Percentiles rank a stretch among this genome's conserved stretches.
phyloP scores from a whole-genome alignment of 1,139 yeast species.

The Lodderomyces jiufengensis region DNA sequence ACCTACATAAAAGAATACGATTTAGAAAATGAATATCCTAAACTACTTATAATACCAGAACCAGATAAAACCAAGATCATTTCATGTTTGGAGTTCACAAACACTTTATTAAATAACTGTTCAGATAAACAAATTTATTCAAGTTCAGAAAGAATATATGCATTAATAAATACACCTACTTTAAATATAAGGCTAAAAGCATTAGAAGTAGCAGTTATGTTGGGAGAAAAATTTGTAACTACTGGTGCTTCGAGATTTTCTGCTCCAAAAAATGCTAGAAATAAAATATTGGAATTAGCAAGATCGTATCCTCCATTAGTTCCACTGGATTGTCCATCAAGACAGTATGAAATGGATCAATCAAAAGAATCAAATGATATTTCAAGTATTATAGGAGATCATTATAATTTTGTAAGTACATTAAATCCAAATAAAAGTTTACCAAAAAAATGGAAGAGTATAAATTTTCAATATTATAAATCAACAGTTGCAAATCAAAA shows the following conservation, averaged over 20 bases:
- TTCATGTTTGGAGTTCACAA: constrained; percentile 59
- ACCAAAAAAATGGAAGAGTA: constrained; percentile 56
- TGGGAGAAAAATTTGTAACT: constrained; percentile 56
- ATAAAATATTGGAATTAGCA: constrained; percentile 50
- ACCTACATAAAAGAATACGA: constrained; percentile 50
- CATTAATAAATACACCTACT: constrained; percentile 58
- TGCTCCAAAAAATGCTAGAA: constrained; percentile 41
- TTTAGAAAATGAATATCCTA: constrained; percentile 45
- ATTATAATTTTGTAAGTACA: constrained; percentile 53
- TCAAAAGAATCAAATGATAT: constrained; percentile 11
- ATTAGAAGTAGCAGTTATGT: constrained; percentile 56
- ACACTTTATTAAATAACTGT: constrained; percentile 65
- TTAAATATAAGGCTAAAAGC: constrained; percentile 60
- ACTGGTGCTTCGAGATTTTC: constrained; percentile 40
- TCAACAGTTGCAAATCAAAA: constrained; percentile 9
- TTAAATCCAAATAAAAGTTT: constrained; percentile 42
- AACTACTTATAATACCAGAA: constrained; percentile 40
- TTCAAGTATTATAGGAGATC: constrained; percentile 39
- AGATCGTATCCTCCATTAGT: constrained; percentile 51
- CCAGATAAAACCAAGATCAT: constrained; percentile 47
- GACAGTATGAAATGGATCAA: constrained; percentile 18
- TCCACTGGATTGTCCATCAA: constrained; percentile 37
- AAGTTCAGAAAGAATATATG: constrained; percentile 60
- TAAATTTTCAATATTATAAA: constrained; percentile 56
- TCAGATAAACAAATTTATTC: constrained; percentile 65